A percentile compares a stretch with the other conserved stretches of the same genome.
phyloP scores from a whole-genome alignment of 1,139 yeast species.

The Wickerhamomyces sp. region DNA sequence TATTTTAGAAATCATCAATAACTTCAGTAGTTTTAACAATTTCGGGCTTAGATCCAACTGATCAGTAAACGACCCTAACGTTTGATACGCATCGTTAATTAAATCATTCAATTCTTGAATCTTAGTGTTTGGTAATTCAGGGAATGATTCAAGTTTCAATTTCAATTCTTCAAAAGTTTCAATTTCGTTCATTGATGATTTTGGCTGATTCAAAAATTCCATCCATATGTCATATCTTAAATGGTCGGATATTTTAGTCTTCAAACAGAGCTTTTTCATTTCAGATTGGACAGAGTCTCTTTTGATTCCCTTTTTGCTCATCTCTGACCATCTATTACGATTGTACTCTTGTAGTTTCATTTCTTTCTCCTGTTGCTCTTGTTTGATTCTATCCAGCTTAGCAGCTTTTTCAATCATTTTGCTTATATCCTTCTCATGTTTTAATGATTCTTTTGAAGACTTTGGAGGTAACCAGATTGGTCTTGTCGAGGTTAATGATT shows the following conservation, averaged over 20 bases:
- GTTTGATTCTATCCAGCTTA: conserved; percentile 39
- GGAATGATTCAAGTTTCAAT: conserved; percentile 12
- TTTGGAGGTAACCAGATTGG: conserved; percentile 74
- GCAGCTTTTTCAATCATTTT: conserved; percentile 45
- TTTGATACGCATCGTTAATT: conserved; percentile 14
- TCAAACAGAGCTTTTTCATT: conserved; percentile 38
- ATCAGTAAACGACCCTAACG: conserved; percentile 13
- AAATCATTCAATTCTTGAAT: conserved; percentile 24
- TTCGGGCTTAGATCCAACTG: conserved; percentile 20
- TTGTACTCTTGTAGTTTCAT: conserved; percentile 27
- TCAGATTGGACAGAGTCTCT: conserved; percentile 34
- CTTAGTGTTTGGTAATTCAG: conserved; percentile 16
- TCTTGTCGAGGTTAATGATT: conserved; percentile 48
- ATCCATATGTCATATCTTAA: conserved; percentile 30
- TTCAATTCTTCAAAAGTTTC: conserved; percentile 26
- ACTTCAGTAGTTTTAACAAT: conserved; percentile 23
- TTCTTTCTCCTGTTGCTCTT: conserved; percentile 27
- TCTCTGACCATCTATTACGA: conserved; percentile 33
- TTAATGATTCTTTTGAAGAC: conserved; percentile 44
- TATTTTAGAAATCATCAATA: conserved; percentile 21
- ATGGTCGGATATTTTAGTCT: conserved; percentile 32
- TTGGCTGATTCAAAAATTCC: conserved; percentile 24
- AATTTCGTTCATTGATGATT: conserved; percentile 17
- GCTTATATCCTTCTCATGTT: conserved; percentile 55
- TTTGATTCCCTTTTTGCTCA: conserved; percentile 36